Evolutionary conservation across 345 rosid genomes (phyloP), one percentile per base, ranked within the genome.

Genomic region (Cochlearia excelsa): DNA sequence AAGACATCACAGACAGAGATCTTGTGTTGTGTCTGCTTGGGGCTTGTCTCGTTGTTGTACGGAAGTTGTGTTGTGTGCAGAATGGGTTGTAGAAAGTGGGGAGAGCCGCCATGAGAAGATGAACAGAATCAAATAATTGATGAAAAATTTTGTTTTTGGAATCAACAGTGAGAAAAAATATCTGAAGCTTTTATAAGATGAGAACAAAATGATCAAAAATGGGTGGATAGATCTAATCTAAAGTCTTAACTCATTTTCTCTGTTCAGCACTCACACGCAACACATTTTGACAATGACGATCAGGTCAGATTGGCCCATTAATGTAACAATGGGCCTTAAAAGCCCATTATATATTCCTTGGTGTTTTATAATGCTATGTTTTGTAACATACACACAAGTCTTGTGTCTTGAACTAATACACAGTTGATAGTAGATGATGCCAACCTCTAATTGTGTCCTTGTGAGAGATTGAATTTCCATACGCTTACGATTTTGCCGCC

Each of bases 401-500:
- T 33, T 33, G 4, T 33, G 35, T 16, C 23, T 16, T 16, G 23
- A 16, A 16, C 23, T 16, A 16, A 16, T 16, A 16, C 23, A 16
- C 23, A 16, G 23, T 16, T 16, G 23, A 16, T 16, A 16, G 23
- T 16, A 16, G 23, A 0, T 16, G 23, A 16, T 16, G 23, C 23
- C 23, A 0, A 16, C 23, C 23, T 59, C 50, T 34, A 9, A 4
- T 58, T 45, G 3, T 31, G 27, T 34, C 8, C 16, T 56, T 37
- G 43, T 9, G 4, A 50, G 65, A 50, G 54, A 26, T 70, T 61
- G 61, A 88, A 86, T 66, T 70, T 82, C 96, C 98, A 92, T 31
- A 82, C 31, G 58, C 87, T 80, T 34, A 88, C 78, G 69, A 70
- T 61, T 67, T 76, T 88, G 59, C 73, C 72, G 61, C 67, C 76